Percentiles rank a stretch among this genome's conserved stretches.
These are phyloP conservation scores for Antarctomyces pellizariae DNA, from an alignment of 495 filamentous ascomycete genomes.

Conservation along the genomic window DNA sequence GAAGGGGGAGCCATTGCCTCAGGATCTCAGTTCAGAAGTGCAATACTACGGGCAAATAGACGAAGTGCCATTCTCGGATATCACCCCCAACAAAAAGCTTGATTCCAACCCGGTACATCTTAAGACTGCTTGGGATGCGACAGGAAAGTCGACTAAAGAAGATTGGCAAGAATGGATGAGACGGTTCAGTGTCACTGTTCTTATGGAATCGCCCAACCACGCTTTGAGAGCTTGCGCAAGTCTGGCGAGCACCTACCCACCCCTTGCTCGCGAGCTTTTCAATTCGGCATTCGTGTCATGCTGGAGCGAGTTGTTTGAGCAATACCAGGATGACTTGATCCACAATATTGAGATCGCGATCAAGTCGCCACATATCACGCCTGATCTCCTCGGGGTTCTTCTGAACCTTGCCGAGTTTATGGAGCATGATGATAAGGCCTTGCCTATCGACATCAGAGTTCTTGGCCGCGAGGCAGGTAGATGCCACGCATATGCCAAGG, in stretches of 20 bases:
- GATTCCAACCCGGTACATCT: conserved; percentile 93
- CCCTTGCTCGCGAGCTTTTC: conserved; percentile 80
- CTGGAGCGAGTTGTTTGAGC: conserved; percentile 92
- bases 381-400: conserved; percentile 81
- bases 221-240: conserved; percentile 82
- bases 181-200: conserved; percentile 79
- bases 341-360: conserved; percentile 88
- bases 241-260: conserved; percentile 72
- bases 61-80: conserved; percentile 58
- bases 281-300: conserved; percentile 97
- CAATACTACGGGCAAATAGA: conserved; percentile 56
- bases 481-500: conserved; percentile 94
- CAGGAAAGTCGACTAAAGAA: conserved; percentile 81
- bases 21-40: conserved; percentile 78
- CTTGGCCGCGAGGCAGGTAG: conserved; percentile 81
- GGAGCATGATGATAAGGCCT: conserved; percentile 96
- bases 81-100: conserved; percentile 76
- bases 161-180: conserved; percentile 99
- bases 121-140: conserved; percentile 92
- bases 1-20: conserved; percentile 79
- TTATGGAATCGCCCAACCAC: conserved; percentile 90
- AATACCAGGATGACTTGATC: conserved; percentile 80
- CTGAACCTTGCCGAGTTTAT: conserved; percentile 97
- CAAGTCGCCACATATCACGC: conserved; percentile 76
- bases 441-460: conserved; percentile 88